phyloP scores from a whole-genome alignment of 345 rosid genomes.

The Populus euphratica region DNA sequence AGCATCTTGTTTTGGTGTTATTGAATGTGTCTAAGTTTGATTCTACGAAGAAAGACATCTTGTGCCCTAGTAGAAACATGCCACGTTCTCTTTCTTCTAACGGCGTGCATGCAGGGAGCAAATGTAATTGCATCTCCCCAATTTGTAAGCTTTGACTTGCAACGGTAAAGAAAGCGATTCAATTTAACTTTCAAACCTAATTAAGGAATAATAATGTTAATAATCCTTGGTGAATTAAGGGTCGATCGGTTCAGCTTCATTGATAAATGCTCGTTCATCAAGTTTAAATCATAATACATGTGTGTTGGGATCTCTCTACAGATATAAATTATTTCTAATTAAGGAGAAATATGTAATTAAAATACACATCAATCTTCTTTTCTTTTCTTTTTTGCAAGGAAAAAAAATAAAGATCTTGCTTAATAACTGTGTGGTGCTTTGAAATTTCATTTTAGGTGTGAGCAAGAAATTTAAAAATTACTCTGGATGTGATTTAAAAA shows the following conservation, averaged over 20 bases:
- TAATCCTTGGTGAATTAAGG: neutral
- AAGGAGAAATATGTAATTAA: no score
- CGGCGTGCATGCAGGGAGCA: neutral
- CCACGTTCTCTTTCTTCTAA: slow-evolving; percentile 6
- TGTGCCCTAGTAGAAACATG: slow-evolving; percentile 14
- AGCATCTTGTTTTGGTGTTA: slow-evolving; percentile 3
- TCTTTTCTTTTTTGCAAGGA: neutral
- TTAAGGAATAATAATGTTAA: neutral
- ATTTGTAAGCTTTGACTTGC: slow-evolving; percentile 21
- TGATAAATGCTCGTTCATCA: neutral
- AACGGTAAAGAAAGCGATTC: neutral
- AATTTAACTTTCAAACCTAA: neutral
- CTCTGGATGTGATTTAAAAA: neutral
- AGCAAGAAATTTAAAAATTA: no score
- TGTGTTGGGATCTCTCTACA: no score
- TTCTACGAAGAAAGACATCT: slow-evolving; percentile 9
- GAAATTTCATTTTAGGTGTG: neutral
- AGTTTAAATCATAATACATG: no score
- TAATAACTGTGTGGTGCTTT: neutral
- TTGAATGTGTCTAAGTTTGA: slow-evolving; percentile 2
- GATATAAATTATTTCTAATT: no score
- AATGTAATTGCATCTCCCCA: slow-evolving; percentile 10
- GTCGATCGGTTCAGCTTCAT: neutral
- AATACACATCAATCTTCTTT: neutral
- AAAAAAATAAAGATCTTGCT: no score